phyloP scores from a whole-genome alignment of 225 moss, liverwort and hornwort species.

The Bryoerythrophyllum caledonicum region DNA sequence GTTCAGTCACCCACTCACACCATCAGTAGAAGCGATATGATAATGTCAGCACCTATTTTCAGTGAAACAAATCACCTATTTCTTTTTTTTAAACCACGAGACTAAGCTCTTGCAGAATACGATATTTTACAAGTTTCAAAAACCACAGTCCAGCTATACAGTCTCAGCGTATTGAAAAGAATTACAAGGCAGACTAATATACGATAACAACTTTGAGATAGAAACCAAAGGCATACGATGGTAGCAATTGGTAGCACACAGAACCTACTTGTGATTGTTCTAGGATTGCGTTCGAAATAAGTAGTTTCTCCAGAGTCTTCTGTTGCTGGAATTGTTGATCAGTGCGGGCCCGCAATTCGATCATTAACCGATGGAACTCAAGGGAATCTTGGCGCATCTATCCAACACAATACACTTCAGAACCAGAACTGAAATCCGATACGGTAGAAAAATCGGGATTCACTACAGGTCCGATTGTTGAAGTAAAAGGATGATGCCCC shows the following conservation, averaged over 20 bases:
- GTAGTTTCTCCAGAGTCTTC: conserved; percentile 41
- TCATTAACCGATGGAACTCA: conserved; percentile 58
- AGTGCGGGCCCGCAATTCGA: conserved; percentile 54
- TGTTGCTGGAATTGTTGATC: conserved; percentile 59
- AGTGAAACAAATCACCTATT: neutral
- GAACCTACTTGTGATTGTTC: conserved; percentile 60
- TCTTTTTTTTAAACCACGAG: no score
- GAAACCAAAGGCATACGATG: no score
- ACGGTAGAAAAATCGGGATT: no score
- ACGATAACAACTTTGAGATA: no score
- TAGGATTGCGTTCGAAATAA: conserved; percentile 30
- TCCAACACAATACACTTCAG: conserved; percentile 18
- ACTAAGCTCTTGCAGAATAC: neutral
- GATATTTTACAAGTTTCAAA: conserved; percentile 1
- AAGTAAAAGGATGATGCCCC: neutral
- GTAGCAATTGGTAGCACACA: neutral
- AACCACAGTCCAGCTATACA: neutral
- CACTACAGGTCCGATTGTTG: no score
- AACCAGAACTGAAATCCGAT: no score
- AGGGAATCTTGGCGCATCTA: conserved; percentile 87
- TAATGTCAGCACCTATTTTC: neutral
- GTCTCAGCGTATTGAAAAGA: conserved; percentile 9
- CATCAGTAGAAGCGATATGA: conserved; percentile 14
- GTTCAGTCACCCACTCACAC: conserved; percentile 28
- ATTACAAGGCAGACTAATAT: neutral